Evolutionary conservation across 306 rosid genomes (phyloP).

Genomic region (Trifolium fragiferum): DNA sequence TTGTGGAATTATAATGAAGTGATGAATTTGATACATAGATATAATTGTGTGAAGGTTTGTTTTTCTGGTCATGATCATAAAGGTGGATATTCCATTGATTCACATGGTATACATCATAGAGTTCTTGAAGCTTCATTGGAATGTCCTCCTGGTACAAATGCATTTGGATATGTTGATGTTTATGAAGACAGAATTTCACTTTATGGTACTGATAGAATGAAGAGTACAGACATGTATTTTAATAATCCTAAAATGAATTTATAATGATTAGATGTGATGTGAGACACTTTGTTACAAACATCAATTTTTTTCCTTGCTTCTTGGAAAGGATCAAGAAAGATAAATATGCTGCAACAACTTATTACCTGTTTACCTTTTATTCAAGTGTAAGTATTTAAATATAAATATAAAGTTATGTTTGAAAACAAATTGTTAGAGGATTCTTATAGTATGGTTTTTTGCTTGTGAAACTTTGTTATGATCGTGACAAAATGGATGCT

Average conservation of each 20-base stretch:
- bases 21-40: conserved; percentile 70
- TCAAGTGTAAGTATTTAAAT: no score
- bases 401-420: no score
- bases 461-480: not conserved
- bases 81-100: conserved; percentile 82
- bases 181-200: conserved; percentile 69
- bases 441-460: conserved; percentile 29
- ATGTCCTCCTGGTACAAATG: conserved; percentile 80
- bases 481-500: conserved; percentile 2
- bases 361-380: no score
- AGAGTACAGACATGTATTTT: conserved; percentile 65
- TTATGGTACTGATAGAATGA: conserved; percentile 71
- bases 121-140: conserved; percentile 93
- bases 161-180: conserved; percentile 74
- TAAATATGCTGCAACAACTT: no score
- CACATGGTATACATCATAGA: conserved; percentile 84
- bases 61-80: conserved; percentile 84
- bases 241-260: conserved; percentile 43
- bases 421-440: not conserved
- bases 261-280: conserved; percentile 25
- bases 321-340: not conserved
- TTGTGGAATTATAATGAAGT: conserved; percentile 89
- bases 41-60: conserved; percentile 79
- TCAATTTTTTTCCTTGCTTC: not conserved
- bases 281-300: conserved; percentile 9